A percentile compares a stretch with the other conserved stretches of the same genome.
Conservation (phyloP, 2,329 filamentous ascomycete species). For the Trichophyton schoenleinii region DNA sequence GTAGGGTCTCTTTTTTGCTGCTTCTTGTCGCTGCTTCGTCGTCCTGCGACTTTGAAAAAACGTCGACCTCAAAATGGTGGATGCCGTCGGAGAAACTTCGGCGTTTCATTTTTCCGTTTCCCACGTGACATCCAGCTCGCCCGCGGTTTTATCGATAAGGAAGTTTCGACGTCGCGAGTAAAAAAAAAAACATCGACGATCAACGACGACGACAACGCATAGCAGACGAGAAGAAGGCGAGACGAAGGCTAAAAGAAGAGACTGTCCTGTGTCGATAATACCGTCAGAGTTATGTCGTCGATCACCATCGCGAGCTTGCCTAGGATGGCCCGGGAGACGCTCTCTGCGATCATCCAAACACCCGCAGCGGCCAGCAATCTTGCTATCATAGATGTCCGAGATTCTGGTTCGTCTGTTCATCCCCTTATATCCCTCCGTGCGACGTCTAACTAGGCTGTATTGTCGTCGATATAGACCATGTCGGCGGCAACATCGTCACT, state of each 20-base stretch:
- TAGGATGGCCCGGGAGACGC: constrained; percentile 55
- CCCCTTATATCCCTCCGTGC: constrained; percentile 1
- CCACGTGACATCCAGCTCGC: not conserved
- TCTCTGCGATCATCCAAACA: constrained; percentile 52
- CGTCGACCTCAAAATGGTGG: not conserved
- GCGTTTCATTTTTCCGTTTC: not conserved
- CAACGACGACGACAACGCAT: no score
- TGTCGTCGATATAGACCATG: constrained; percentile 49
- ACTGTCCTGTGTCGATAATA: not conserved
- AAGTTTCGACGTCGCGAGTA: not conserved
- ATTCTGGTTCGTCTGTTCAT: constrained; percentile 47
- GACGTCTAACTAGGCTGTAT: not conserved
- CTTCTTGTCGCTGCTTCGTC: not conserved
- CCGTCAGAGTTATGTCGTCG: constrained; percentile 33
- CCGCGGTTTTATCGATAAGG: not conserved
- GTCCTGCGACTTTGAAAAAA: not conserved
- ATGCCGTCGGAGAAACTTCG: not conserved
- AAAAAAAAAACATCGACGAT: no score
- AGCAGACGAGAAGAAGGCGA: no score
- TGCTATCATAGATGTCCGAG: constrained; percentile 79
- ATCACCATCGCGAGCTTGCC: constrained; percentile 50
- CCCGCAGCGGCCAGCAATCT: constrained; percentile 38
- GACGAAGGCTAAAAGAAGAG: not conserved
- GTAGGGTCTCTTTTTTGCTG: not conserved
- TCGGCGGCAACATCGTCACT: constrained; percentile 77